Base-by-base conservation (phyloP, 192 early-diverging fungal genomes). In the Coemansia sp. region DNA sequence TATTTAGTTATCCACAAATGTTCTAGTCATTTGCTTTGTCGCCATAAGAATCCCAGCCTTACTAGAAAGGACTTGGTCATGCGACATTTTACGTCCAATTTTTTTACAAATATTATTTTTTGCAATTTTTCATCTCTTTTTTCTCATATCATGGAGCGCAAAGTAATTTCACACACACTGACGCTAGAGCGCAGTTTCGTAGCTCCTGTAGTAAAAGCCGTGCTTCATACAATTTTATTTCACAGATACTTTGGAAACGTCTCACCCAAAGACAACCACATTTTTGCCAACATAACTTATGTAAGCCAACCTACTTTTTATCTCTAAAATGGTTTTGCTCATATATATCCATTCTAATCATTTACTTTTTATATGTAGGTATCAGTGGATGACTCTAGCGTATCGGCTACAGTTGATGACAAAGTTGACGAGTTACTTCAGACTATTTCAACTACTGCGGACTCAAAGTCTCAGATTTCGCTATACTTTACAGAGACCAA, bases 191-290 rank as follows among this genome's bases (percentile, higher is more conserved):
- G 74, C 39, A 67, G 64, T 33, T 59, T 73, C 46, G n/a, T 81
- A 8, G 61, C 68, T 13, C 37, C 69, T 4, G 78, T 73, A 1
- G 63, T 76, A 17, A 73, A 67, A 19, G 73, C 70, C 1, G 63
- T 80, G n/a, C 59, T 80, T 30, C 78, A 81, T 57, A 81, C 78
- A 0, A 76, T 81, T 13, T 19, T 81, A 11, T 81, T 81, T 38
- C 74, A 81, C 49, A 63, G 78, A 26, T 73, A 75, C 61, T 81
- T 81, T 73, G 78, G 78, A 19, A 81, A 81, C 66, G 62, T 81
- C 50, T 65, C 55, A 4, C 78, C 78, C 30, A 69, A 64, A 19
- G 64, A 75, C 37, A 73, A 47, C 39, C 21, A 37, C 16, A 70
- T 73, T 4, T 63, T 81, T 0, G 23, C 62, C 3, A 62, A 55